These are phyloP conservation scores for Nepenthes alata DNA, from an alignment of 179 eudicot genomes.

Conservation along the genomic window DNA sequence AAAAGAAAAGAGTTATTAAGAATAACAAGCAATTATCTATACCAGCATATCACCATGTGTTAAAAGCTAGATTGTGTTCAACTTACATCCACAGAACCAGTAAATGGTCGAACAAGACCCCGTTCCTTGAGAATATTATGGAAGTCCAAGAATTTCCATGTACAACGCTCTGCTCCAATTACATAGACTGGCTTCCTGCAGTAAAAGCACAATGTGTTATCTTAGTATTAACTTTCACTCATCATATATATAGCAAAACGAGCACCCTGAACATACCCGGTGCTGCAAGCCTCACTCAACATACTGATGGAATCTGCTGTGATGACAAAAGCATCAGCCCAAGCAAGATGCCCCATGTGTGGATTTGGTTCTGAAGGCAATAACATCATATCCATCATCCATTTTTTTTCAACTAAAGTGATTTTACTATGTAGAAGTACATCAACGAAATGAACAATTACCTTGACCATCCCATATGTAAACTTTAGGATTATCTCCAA, in stretches of 20 bases:
- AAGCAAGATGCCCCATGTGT: conserved; percentile 92
- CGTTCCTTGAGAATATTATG: conserved; percentile 63
- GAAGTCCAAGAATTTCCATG: conserved; percentile 80
- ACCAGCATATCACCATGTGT: no score
- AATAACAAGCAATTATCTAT: no score
- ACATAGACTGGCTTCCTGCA: conserved; percentile 93
- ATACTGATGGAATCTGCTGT: conserved; percentile 95
- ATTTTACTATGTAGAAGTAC: background rate
- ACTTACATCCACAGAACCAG: conserved; percentile 95
- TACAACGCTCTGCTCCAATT: conserved; percentile 82
- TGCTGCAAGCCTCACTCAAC: conserved; percentile 97
- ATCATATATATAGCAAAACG: background rate
- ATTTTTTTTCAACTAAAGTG: background rate
- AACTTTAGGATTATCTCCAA: conserved; percentile 71
- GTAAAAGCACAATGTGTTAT: conserved; percentile 4
- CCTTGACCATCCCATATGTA: conserved; percentile 94
- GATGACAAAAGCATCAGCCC: conserved; percentile 87
- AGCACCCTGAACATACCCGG: conserved; percentile 49
- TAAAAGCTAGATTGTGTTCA: background rate
- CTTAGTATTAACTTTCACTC: conserved; percentile 3
- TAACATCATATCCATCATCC: conserved; percentile 3
- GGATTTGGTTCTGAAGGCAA: conserved; percentile 69
- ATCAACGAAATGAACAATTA: conserved; percentile 14
- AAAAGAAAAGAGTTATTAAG: no score
- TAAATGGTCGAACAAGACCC: conserved; percentile 81